Percentiles rank a stretch among this genome's conserved stretches.
Conservation (phyloP, 1,139 yeast species). For the Protomyces pachydermus region DNA sequence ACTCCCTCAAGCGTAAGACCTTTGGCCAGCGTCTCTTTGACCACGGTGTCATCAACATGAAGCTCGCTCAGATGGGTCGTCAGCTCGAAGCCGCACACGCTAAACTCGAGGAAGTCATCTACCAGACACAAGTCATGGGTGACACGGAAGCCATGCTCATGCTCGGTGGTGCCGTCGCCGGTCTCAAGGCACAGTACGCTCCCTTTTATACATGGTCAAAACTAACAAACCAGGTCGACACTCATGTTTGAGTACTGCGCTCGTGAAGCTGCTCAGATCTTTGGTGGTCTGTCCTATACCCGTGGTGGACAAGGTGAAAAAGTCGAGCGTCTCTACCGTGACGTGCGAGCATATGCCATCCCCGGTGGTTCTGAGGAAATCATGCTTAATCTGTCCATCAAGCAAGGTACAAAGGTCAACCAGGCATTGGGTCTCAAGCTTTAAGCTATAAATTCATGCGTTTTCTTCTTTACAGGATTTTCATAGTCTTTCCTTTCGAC, state of each 20-base stretch:
- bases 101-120: constrained; percentile 42
- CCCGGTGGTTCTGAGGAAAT: constrained; percentile 49
- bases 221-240: constrained; percentile 35
- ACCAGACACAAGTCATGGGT: constrained; percentile 37
- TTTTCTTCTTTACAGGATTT: background rate
- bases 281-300: constrained; percentile 46
- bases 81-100: constrained; percentile 44
- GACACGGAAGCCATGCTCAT: constrained; percentile 40
- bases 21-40: constrained; percentile 45
- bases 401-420: constrained; percentile 26
- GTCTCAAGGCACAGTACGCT: constrained; percentile 41
- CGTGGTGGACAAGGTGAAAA: constrained; percentile 46
- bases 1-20: constrained; percentile 44
- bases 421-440: constrained; percentile 26
- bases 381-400: constrained; percentile 44
- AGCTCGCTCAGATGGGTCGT: constrained; percentile 46
- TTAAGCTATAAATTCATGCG: background rate
- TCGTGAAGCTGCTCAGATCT: constrained; percentile 46
- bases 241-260: constrained; percentile 43
- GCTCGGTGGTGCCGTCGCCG: constrained; percentile 47
- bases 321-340: constrained; percentile 46
- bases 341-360: constrained; percentile 42
- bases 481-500: no score
- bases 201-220: background rate
- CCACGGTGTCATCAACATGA: constrained; percentile 46